Base-by-base conservation (phyloP, 768 basidiomycete genomes). In the Mycena galopus region DNA sequence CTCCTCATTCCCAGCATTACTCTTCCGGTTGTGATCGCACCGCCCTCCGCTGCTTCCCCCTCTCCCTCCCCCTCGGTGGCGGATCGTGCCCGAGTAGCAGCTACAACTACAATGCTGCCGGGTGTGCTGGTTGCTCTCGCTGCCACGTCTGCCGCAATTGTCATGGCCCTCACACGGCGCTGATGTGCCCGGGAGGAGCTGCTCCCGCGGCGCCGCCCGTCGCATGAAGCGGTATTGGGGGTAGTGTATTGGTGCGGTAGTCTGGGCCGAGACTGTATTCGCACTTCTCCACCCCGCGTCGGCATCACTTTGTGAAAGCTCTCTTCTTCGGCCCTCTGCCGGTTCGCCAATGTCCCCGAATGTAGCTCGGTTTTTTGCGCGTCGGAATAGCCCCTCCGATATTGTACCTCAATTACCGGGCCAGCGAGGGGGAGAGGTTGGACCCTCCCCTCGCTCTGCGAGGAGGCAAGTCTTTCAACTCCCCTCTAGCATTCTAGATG, bases 381-480 rank as follows among this genome's bases (percentile, higher is more conserved):
- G 8, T 42, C 65, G 39, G 55, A 44, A 56, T 42, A 66, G 39
- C 39, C 64, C 55, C 51, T 32, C 55, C 19, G 65, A 66, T 29
- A 9, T 0, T 21, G 65, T 44, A 23, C 39, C 32, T 29, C 53
- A 42, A 44, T 16, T 10, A 32, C 65, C 55, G 55, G 65, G 65
- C 39, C 53, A 66, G 65, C 56, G 65, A 66, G 33, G 65, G 65
- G 65, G 65, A 66, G 65, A 66, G 35, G 65, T n/a, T 14, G 7
- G 37, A 42, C 37, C 37, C 65, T 66, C 64, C 39, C 65, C 65
- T 66, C 65, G 55, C 55, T 66, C 55, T 44, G 55, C 56, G 65
- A 66, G 65, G 37, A 66, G 65, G 65, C 32, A 66, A 66, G 65
- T 66, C 53, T 30, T 66, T n/a, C n/a, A 10, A n/a, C 50, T 51